A percentile compares a stretch with the other conserved stretches of the same genome.
Conservation (phyloP, 2,329 filamentous ascomycete species). For the Parastagonospora avenae region DNA sequence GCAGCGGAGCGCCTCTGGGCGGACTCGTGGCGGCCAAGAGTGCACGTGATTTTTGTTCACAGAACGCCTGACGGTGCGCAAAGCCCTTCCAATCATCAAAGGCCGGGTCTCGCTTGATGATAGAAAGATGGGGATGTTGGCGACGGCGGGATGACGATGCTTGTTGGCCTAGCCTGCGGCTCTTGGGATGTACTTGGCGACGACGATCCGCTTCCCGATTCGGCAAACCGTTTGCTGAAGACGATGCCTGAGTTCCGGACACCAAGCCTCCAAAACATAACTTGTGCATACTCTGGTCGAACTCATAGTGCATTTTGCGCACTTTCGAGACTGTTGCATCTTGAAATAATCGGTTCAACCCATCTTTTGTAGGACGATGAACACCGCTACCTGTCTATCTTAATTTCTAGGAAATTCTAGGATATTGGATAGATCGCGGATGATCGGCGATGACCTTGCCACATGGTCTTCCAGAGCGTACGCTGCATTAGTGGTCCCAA, state of each 20-base stretch:
- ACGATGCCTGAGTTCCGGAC: slow-evolving; percentile 1
- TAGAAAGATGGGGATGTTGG: background rate
- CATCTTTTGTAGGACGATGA: too few relatives aligned
- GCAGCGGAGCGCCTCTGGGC: slow-evolving; percentile 19
- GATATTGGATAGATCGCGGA: too few relatives aligned
- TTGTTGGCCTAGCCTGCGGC: slow-evolving; percentile 14
- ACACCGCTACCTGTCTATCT: too few relatives aligned
- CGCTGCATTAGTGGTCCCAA: too few relatives aligned
- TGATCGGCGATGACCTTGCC: too few relatives aligned
- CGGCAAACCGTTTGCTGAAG: slow-evolving; percentile 8
- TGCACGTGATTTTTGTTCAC: slow-evolving; percentile 6
- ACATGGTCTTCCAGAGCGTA: too few relatives aligned
- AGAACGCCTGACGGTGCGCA: slow-evolving; percentile 1
- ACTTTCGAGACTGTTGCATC: too few relatives aligned
- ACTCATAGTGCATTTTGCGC: too few relatives aligned
- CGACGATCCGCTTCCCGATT: slow-evolving; percentile 8
- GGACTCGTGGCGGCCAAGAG: slow-evolving; percentile 13
- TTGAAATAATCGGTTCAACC: too few relatives aligned
- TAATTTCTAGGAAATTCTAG: too few relatives aligned
- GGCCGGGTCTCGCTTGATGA: background rate
- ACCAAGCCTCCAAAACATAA: background rate
- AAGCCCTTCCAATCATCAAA: slow-evolving; percentile 6
- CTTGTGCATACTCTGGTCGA: too few relatives aligned
- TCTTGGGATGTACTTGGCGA: slow-evolving; percentile 13
- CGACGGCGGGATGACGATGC: slow-evolving; percentile 7